Base-by-base conservation (phyloP, 768 basidiomycete genomes). In the Kwoniella newhampshirensis region DNA sequence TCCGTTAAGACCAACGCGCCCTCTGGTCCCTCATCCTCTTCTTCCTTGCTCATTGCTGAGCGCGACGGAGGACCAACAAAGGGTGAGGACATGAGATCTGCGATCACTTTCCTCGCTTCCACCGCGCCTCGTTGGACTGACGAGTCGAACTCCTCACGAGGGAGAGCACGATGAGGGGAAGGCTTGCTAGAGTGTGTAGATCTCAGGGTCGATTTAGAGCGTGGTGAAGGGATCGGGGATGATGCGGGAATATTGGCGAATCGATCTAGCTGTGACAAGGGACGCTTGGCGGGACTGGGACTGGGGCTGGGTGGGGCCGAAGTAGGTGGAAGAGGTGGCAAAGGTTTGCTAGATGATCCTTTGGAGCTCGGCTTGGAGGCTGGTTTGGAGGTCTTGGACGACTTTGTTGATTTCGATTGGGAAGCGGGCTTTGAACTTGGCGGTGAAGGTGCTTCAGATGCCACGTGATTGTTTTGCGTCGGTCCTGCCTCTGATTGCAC, bases 1-100 rank as follows among this genome's bases (percentile, higher is more conserved):
- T 86, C 86, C 5, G 81, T 83, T 37, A 88, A 78, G 21, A 21
- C 43, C 36, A 49, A 35, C 18, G 30, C 11, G 6, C 15, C 17
- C 6, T 35, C 30, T 9, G 15, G n/a, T 47, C 5, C 63, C 23
- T 43, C 45, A 7, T 52, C 51, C 18, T 48, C 51, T 37, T 43
- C 52, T 53, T 44, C 27, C 17, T 15, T 51, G 28, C 1, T 26
- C 42, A 17, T 43, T 17, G 53, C 9, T 37, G 26, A 23, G 15
- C 23, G n/a, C n/a, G n/a, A n/a, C n/a, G 28, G 17, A 18, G 8
- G 37, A 3, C 40, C 17, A 15, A 32, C 12, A 37, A 20, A 27
- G 6, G 64, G 60, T 9, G 63, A 64, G 17, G 44, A 42, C 39
- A 62, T 49, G 13, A 71, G 47, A 32, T 61, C 60, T 4, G 58